Evolutionary conservation across 768 basidiomycete species (phyloP), one percentile per base, ranked within the genome.

Genomic region (Suillus clintonianus): DNA sequence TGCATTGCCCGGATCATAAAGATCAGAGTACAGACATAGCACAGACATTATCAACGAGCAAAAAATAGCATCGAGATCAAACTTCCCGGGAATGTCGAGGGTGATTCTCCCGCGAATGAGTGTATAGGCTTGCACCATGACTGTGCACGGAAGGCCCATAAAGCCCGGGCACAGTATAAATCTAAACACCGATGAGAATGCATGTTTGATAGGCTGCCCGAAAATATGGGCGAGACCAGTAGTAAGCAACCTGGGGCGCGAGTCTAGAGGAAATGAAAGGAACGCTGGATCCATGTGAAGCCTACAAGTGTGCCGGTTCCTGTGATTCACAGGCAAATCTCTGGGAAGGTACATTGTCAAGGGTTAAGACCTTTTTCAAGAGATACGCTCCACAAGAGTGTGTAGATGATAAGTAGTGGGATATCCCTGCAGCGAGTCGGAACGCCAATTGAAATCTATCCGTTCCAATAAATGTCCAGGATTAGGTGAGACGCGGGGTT

Each of bases 41-140:
- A 57, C 37, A 41, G 7, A 27, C 22, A 27, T 27, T 24, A 9
- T 27, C 19, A 39, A 37, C 17, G 37, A 11, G 15, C 17, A 19
- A 37, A 19, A 24, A 55, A 55, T 15, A 55, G 32, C 22, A 55
- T 55, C 5, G 15, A 24, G 56, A 42, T 41, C 22, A 42, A 57
- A 10, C 9, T 19, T 27, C 9, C 36, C 22, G 54, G 36, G 15
- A 55, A 55, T 22, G 1, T 8, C 22, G 54, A 56, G 22, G 54
- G 36, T 39, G 55, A 41, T 57, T 57, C 55, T 41, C 37, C 55
- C 55, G 55, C 55, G 55, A 57, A 57, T 27, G 37, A 19, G 1
- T 57, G 17, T 19, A 27, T 57, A 57, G 10, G 27, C 55, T 57
- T 13, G 15, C 37, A 19, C 39, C 24, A 19, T 57, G 37, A 27